Conservation (phyloP, 306 rosid genomes). For the Ceratonia siliqua region DNA sequence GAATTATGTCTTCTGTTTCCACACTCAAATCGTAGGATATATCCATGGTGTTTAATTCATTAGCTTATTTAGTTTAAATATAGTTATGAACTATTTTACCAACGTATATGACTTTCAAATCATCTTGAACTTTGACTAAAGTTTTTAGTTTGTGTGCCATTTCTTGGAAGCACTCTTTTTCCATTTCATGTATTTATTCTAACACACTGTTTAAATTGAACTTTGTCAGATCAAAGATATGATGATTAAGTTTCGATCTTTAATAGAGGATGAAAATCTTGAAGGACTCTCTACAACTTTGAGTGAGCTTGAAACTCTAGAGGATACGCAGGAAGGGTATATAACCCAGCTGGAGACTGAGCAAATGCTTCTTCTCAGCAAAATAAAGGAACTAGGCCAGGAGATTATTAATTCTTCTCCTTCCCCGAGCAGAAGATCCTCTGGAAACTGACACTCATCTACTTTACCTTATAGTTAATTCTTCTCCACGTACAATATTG, state of each 20-base stretch:
- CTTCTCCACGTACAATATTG: neutral
- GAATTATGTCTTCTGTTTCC: neutral
- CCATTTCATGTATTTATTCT: neutral
- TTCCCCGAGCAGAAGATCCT: constrained; percentile 35
- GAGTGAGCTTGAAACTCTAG: constrained; percentile 60
- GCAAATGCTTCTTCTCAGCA: constrained; percentile 69
- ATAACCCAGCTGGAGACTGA: constrained; percentile 69
- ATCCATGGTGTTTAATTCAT: neutral
- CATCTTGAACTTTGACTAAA: neutral
- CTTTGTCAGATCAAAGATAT: constrained; percentile 56
- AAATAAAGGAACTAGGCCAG: constrained; percentile 64
- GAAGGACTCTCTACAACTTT: constrained; percentile 50
- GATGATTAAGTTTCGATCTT: constrained; percentile 47
- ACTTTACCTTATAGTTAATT: neutral
- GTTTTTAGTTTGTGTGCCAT: too few relatives aligned
- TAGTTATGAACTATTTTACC: neutral
- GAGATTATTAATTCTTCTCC: constrained; percentile 52
- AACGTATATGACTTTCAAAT: neutral
- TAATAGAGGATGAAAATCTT: constrained; percentile 54
- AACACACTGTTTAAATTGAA: neutral
- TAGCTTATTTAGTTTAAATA: neutral
- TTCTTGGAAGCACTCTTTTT: too few relatives aligned
- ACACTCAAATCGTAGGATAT: neutral
- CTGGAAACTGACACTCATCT: constrained; percentile 32
- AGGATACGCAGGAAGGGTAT: constrained; percentile 62